Evolutionary conservation across 2,329 filamentous ascomycete genomes (phyloP).

Genomic region (Alternaria sp.): DNA sequence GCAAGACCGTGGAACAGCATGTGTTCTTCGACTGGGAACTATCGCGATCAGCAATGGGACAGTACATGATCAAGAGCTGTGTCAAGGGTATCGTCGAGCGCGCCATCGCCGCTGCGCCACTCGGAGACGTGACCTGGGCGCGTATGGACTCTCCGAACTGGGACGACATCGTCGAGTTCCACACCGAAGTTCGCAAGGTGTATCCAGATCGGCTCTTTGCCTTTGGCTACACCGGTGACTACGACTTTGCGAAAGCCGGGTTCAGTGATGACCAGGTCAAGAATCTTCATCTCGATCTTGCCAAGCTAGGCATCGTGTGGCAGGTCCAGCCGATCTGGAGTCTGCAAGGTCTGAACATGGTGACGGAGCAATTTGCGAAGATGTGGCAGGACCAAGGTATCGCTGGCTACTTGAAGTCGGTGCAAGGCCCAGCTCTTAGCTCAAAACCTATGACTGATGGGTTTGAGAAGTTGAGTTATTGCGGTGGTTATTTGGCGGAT

Average conservation of each 20-base stretch:
- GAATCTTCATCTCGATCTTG: constrained; percentile 42
- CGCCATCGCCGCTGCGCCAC: constrained; percentile 44
- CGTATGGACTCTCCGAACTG: constrained; percentile 46
- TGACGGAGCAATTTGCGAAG: constrained; percentile 44
- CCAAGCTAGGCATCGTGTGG: constrained; percentile 50
- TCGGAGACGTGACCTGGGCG: constrained; percentile 50
- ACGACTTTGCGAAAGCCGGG: constrained; percentile 46
- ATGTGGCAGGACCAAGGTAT: constrained; percentile 47
- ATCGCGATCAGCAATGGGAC: constrained; percentile 42
- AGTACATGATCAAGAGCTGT: constrained; percentile 45
- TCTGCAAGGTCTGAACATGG: constrained; percentile 46
- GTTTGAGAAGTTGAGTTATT: constrained; percentile 47
- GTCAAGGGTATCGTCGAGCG: constrained; percentile 45
- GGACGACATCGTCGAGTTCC: constrained; percentile 49
- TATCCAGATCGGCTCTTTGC: constrained; percentile 49
- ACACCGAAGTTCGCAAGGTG: constrained; percentile 44
- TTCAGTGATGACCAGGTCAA: constrained; percentile 43
- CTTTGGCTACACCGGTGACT: constrained; percentile 50
- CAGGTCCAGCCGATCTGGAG: constrained; percentile 53
- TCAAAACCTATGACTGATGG: constrained; percentile 42
- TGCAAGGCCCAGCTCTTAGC: constrained; percentile 32
- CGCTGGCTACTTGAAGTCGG: constrained; percentile 43
- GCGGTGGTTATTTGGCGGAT: constrained; percentile 47
- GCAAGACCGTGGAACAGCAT: constrained; percentile 21
- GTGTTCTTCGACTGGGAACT: constrained; percentile 46